These are phyloP conservation scores for Penicillium steckii DNA, from an alignment of 495 filamentous ascomycete genomes.

Conservation along the genomic window DNA sequence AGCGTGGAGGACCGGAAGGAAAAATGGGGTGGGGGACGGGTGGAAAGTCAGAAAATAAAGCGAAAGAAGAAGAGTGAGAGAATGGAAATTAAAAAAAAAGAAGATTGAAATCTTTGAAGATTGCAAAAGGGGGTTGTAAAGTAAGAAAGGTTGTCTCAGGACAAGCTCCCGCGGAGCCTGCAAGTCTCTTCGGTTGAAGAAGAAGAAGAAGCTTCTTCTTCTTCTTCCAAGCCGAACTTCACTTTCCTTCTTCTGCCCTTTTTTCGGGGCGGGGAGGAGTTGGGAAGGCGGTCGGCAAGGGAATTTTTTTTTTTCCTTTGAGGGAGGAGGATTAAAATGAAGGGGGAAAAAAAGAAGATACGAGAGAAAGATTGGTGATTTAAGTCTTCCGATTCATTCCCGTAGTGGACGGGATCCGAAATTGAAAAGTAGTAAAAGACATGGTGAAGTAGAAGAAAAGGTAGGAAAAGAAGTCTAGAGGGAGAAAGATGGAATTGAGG, in stretches of 20 bases:
- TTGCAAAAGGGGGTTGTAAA: too few species aligned
- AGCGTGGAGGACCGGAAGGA: conserved; percentile 13
- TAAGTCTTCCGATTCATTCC: conserved; percentile 48
- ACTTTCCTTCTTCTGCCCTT: too few species aligned
- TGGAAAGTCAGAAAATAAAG: conserved; percentile 17
- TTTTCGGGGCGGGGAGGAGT: conserved; percentile 5
- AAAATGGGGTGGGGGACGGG: conserved; percentile 14
- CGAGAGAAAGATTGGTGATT: conserved; percentile 11
- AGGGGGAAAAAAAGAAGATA: conserved; percentile 12
- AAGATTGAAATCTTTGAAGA: too few species aligned
- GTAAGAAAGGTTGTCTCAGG: neutral
- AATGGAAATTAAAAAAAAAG: conserved; percentile 8
- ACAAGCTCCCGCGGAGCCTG: conserved; percentile 20
- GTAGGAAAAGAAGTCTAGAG: conserved; percentile 30
- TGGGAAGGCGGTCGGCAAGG: conserved; percentile 25
- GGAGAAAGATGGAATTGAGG: conserved; percentile 24
- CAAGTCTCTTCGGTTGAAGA: neutral
- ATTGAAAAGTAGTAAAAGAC: conserved; percentile 35
- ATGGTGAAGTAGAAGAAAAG: conserved; percentile 34
- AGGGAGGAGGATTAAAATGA: neutral
- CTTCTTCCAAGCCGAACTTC: too few species aligned
- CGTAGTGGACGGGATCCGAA: conserved; percentile 38
- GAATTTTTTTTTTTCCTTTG: conserved; percentile 32
- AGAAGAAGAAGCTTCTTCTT: too few species aligned
- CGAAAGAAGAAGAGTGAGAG: neutral